These are phyloP conservation scores for Rosa rugosa DNA, from an alignment of 306 rosid genomes.

Conservation along the genomic window DNA sequence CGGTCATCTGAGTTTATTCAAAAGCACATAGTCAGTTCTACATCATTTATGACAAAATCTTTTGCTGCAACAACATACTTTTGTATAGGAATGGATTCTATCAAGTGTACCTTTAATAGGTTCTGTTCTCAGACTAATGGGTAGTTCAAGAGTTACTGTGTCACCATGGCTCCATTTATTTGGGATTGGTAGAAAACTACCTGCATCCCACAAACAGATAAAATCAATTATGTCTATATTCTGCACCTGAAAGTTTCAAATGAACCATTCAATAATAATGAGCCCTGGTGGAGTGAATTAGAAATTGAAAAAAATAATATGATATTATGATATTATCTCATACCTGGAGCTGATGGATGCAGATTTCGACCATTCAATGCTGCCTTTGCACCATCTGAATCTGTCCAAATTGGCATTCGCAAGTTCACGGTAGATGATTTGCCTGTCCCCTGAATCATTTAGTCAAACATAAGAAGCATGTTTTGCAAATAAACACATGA, in stretches of 20 bases:
- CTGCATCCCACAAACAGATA: constrained; percentile 34
- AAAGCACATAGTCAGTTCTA: constrained; percentile 27
- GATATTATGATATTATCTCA: not conserved
- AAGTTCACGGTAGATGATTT: constrained; percentile 55
- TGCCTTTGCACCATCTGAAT: constrained; percentile 40
- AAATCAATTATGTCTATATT: not conserved
- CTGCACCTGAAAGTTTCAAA: not conserved
- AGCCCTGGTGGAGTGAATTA: not conserved
- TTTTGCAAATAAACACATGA: not conserved
- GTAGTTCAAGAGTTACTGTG: constrained; percentile 63
- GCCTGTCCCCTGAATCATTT: constrained; percentile 35
- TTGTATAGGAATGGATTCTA: not conserved
- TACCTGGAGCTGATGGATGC: constrained; percentile 58
- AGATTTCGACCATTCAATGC: constrained; percentile 44
- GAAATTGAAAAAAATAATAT: not conserved
- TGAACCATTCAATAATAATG: not conserved
- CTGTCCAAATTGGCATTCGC: constrained; percentile 80
- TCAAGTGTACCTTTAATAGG: constrained; percentile 56
- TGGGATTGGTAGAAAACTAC: constrained; percentile 51
- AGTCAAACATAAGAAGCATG: constrained; percentile 7
- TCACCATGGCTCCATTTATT: constrained; percentile 61
- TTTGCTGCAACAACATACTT: not conserved
- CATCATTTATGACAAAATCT: not conserved
- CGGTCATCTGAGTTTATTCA: constrained; percentile 68
- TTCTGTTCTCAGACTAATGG: constrained; percentile 67